These are phyloP conservation scores for Pseudogymnoascus verrucosus DNA, from an alignment of 2,329 filamentous ascomycete species.

Conservation along the genomic window DNA sequence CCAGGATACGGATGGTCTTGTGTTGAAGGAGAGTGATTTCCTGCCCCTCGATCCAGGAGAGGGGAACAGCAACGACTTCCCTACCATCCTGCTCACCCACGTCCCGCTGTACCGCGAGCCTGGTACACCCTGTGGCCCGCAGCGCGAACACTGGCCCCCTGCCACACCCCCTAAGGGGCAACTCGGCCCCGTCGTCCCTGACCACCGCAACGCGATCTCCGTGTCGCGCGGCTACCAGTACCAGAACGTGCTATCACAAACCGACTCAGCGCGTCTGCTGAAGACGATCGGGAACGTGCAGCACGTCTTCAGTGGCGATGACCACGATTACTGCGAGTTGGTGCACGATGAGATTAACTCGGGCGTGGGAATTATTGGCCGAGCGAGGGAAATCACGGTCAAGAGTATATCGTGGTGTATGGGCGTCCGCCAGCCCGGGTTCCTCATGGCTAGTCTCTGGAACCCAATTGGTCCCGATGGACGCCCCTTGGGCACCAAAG, in stretches of 20 bases:
- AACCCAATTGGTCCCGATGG: slow-evolving; percentile 69
- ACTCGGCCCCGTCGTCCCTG: slow-evolving; percentile 43
- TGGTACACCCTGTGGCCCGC: slow-evolving; percentile 79
- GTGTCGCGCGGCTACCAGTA: slow-evolving; percentile 85
- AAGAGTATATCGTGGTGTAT: slow-evolving; percentile 95
- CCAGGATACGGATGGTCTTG: slow-evolving; percentile 40
- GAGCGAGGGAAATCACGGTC: slow-evolving; percentile 74
- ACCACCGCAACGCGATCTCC: slow-evolving; percentile 70
- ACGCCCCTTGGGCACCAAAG: slow-evolving; percentile 32
- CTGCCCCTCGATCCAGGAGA: slow-evolving; percentile 36
- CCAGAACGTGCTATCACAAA: slow-evolving; percentile 79
- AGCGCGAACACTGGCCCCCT: slow-evolving; percentile 77
- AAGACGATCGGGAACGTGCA: slow-evolving; percentile 72
- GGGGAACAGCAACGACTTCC: slow-evolving; percentile 54
- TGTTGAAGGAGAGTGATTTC: slow-evolving; percentile 29
- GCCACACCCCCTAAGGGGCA: slow-evolving; percentile 53
- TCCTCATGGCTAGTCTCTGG: slow-evolving; percentile 82
- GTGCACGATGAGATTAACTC: slow-evolving; percentile 61
- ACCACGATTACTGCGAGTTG: slow-evolving; percentile 96
- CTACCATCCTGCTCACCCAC: slow-evolving; percentile 82
- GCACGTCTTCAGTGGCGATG: slow-evolving; percentile 89
- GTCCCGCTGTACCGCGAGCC: slow-evolving; percentile 78
- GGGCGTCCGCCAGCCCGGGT: slow-evolving; percentile 82
- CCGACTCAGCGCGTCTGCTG: slow-evolving; percentile 68
- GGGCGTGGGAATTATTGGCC: slow-evolving; percentile 39